A percentile compares a stretch with the other conserved stretches of the same genome.
phyloP scores from a whole-genome alignment of 805 yeast genomes.

The Candida boleticola region DNA sequence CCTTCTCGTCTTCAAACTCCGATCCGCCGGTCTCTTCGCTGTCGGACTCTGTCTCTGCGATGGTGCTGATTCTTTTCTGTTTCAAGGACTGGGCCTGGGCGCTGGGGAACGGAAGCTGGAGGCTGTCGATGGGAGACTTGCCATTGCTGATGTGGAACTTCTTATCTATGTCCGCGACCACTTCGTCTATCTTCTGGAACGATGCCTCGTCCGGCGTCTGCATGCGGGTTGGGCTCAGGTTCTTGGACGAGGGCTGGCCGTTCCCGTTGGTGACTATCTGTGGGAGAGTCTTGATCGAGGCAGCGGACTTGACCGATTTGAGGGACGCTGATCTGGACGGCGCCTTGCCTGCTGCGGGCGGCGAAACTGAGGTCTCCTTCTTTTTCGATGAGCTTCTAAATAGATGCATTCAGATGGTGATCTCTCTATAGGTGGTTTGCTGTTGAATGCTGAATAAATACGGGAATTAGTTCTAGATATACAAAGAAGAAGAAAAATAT shows the following conservation, averaged over 20 bases:
- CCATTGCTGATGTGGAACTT: no score
- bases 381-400: slow-evolving; percentile 11
- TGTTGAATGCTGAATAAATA: no score
- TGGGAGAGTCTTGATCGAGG: no score
- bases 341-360: slow-evolving; percentile 4
- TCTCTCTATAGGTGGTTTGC: no score
- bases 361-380: slow-evolving; percentile 8
- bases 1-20: slow-evolving; percentile 11
- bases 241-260: no score
- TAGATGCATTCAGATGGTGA: slow-evolving; percentile 11
- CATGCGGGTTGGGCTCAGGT: no score
- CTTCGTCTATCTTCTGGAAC: no score
- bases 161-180: no score
- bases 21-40: slow-evolving; percentile 12
- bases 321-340: slow-evolving; percentile 12
- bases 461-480: no score
- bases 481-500: no score
- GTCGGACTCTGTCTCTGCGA: slow-evolving; percentile 22
- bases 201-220: no score
- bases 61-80: slow-evolving; percentile 25
- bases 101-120: neutral
- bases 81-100: slow-evolving; percentile 2
- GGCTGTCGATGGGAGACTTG: neutral
- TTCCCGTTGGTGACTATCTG: no score
- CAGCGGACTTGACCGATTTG: slow-evolving; percentile 7